A percentile compares a stretch with the other conserved stretches of the same genome.
phyloP scores from a whole-genome alignment of 176 grass and related monocot genomes.

The Oryza australiensis region DNA sequence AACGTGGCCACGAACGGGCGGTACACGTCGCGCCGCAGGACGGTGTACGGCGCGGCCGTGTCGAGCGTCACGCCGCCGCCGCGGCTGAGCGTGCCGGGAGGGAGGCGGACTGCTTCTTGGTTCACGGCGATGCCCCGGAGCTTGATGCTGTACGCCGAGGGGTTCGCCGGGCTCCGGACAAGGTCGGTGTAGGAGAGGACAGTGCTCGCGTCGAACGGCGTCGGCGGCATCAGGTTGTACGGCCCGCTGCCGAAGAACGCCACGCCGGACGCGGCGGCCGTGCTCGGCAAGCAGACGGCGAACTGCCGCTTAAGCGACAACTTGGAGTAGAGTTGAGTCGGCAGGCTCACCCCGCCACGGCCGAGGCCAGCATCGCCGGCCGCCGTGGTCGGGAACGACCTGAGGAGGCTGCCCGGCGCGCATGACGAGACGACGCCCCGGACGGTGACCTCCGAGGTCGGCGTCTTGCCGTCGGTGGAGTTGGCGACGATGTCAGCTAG shows the following conservation, averaged over 20 bases:
- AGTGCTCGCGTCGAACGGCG: neutral
- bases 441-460: neutral
- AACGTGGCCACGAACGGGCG: no score
- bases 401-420: neutral
- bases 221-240: neutral
- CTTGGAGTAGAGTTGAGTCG: neutral
- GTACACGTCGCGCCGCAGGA: no score
- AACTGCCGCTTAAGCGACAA: neutral
- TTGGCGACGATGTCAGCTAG: neutral
- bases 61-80: neutral
- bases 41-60: no score
- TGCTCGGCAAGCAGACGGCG: neutral
- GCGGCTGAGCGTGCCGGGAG: neutral
- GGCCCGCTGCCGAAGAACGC: neutral
- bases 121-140: neutral
- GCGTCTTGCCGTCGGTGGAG: neutral
- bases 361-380: no score
- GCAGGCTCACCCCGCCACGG: neutral
- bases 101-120: neutral
- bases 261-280: neutral
- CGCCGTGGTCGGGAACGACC: neutral
- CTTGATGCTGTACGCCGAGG: neutral
- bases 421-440: neutral
- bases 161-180: neutral
- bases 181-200: neutral